phyloP scores from a whole-genome alignment of 768 basidiomycete genomes.

The Phlebiopsis flavidoalba region DNA sequence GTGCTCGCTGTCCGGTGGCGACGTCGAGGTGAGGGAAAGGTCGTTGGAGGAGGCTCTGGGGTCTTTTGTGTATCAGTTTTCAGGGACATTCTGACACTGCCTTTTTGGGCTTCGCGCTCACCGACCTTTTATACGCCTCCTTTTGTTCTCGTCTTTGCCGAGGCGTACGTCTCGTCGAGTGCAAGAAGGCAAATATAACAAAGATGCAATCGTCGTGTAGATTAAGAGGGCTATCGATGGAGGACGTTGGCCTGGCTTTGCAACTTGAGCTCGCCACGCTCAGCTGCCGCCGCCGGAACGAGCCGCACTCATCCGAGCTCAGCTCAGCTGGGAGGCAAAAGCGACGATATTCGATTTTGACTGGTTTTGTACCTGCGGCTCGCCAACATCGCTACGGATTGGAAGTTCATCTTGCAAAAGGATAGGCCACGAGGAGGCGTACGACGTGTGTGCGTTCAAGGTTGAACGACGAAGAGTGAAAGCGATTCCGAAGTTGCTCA shows the following conservation, averaged over 20 bases:
- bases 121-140: background rate
- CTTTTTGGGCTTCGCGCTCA: background rate
- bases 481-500: background rate
- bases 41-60: slow-evolving; percentile 18
- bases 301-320: background rate
- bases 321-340: background rate
- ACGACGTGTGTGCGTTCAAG: no score
- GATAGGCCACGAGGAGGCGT: no score
- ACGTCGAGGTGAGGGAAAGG: slow-evolving; percentile 27
- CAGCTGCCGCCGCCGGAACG: background rate
- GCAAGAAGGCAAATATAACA: background rate
- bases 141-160: background rate
- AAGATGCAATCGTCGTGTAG: background rate
- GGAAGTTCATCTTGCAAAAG: no score
- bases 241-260: background rate
- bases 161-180: background rate
- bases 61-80: slow-evolving; percentile 17
- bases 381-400: background rate
- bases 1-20: slow-evolving; percentile 16
- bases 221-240: background rate
- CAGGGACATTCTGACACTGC: slow-evolving; percentile 24
- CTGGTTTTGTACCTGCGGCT: background rate
- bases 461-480: background rate
- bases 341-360: background rate
- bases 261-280: background rate